Evolutionary conservation across 148 eudicot species (phyloP).

Genomic region (Rhododendron vialii): DNA sequence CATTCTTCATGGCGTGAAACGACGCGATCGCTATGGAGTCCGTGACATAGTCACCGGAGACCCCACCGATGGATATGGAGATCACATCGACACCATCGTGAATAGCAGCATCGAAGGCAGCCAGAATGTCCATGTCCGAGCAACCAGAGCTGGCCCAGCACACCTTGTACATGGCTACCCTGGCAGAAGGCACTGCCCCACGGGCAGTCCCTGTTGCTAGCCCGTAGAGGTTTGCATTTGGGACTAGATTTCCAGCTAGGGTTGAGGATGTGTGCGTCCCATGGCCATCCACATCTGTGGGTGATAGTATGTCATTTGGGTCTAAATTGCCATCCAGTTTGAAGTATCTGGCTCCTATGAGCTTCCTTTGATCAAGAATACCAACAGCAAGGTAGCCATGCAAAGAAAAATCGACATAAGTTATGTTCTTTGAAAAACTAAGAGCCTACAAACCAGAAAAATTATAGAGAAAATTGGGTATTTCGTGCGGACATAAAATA

Average conservation of each 20-base stretch:
- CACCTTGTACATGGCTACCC: slow-evolving; percentile 65
- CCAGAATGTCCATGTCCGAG: slow-evolving; percentile 67
- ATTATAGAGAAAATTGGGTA: neutral
- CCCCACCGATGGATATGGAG: slow-evolving; percentile 59
- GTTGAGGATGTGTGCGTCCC: slow-evolving; percentile 85
- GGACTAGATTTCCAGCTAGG: slow-evolving; percentile 41
- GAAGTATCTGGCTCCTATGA: slow-evolving; percentile 83
- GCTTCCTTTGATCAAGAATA: slow-evolving; percentile 46
- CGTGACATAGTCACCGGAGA: slow-evolving; percentile 12
- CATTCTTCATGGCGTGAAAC: slow-evolving; percentile 53
- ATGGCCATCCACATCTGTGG: slow-evolving; percentile 57
- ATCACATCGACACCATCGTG: slow-evolving; percentile 63
- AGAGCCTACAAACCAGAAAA: neutral
- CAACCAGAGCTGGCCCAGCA: slow-evolving; percentile 56
- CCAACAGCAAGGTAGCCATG: neutral
- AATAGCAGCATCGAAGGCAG: slow-evolving; percentile 65
- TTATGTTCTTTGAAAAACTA: neutral
- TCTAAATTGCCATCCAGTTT: slow-evolving; percentile 50
- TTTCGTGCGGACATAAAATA: neutral
- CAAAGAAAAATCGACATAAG: neutral
- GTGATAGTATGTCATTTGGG: slow-evolving; percentile 62
- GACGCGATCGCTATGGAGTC: slow-evolving; percentile 47
- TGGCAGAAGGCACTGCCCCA: slow-evolving; percentile 64
- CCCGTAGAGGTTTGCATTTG: slow-evolving; percentile 46
- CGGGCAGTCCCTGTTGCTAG: slow-evolving; percentile 57